A percentile compares a stretch with the other conserved stretches of the same genome.
These are phyloP conservation scores for Calonectria pseudoreteaudii DNA, from an alignment of 2,329 filamentous ascomycete genomes.

Conservation along the genomic window DNA sequence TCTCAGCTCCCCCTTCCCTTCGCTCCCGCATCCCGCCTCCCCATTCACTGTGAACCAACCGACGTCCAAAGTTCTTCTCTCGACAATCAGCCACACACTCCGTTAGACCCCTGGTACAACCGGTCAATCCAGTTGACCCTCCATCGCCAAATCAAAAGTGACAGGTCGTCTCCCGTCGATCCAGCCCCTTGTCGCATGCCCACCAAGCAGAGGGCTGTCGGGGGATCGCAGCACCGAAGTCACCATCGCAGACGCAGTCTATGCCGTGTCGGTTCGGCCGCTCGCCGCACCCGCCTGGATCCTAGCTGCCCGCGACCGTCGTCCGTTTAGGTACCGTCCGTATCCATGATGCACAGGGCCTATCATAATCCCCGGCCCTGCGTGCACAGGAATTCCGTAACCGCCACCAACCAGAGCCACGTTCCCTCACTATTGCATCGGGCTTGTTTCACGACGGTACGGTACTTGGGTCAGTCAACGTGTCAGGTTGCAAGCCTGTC, in stretches of 20 bases:
- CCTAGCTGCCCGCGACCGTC: not conserved
- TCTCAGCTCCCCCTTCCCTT: conserved; percentile 11
- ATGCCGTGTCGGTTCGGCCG: conserved; percentile 1
- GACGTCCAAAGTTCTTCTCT: conserved; percentile 15
- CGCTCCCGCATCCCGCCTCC: not conserved
- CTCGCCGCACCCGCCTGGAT: conserved; percentile 17
- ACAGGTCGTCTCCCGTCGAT: conserved; percentile 37
- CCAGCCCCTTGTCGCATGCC: conserved; percentile 30
- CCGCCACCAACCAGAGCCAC: not conserved
- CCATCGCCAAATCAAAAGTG: conserved; percentile 33
- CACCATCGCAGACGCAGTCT: conserved; percentile 9
- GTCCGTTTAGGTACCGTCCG: conserved; percentile 6
- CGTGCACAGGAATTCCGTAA: conserved; percentile 7
- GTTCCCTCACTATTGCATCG: conserved; percentile 6
- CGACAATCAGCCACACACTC: conserved; percentile 16
- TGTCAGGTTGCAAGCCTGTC: conserved; percentile 16
- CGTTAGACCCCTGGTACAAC: conserved; percentile 21
- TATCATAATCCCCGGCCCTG: conserved; percentile 12
- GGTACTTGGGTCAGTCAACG: conserved; percentile 7
- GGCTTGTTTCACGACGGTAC: conserved; percentile 8
- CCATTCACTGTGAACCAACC: conserved; percentile 19
- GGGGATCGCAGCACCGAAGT: conserved; percentile 16
- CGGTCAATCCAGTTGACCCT: conserved; percentile 31
- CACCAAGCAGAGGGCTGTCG: conserved; percentile 17
- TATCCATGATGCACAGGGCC: conserved; percentile 13